These are phyloP conservation scores for Solanum paucissectum DNA, from an alignment of 257 asterid genomes.

Conservation along the genomic window DNA sequence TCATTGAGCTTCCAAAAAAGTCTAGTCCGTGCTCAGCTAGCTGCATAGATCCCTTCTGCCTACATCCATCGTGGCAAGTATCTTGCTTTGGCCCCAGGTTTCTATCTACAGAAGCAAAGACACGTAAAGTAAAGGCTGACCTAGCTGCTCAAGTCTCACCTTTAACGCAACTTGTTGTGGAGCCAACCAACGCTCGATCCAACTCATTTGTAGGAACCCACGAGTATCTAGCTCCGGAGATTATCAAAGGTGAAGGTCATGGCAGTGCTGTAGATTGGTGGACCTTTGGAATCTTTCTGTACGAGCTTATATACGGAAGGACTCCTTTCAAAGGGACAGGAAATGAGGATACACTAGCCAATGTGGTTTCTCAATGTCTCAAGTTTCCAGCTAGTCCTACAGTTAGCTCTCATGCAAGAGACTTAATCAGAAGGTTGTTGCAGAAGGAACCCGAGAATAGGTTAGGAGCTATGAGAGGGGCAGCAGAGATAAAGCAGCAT, in stretches of 20 bases:
- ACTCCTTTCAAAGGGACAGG: constrained; percentile 59
- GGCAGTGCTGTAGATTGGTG: constrained; percentile 80
- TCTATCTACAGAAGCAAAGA: constrained; percentile 12
- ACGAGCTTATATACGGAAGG: constrained; percentile 46
- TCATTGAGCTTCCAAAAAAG: constrained; percentile 12
- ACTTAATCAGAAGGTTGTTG: constrained; percentile 41
- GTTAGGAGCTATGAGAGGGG: constrained; percentile 56
- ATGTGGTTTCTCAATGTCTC: constrained; percentile 49
- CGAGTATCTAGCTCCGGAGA: constrained; percentile 71
- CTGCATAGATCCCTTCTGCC: constrained; percentile 10
- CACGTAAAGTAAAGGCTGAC: constrained; percentile 34
- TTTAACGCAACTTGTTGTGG: constrained; percentile 46
- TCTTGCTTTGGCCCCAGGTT: constrained; percentile 42
- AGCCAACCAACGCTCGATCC: constrained; percentile 56
- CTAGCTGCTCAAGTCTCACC: constrained; percentile 6
- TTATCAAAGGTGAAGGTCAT: constrained; percentile 68
- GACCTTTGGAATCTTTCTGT: constrained; percentile 58
- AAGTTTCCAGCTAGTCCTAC: constrained; percentile 54
- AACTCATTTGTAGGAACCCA: constrained; percentile 74
- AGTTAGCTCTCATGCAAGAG: constrained; percentile 39
- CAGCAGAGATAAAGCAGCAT: constrained; percentile 54
- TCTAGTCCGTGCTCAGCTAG: constrained; percentile 8
- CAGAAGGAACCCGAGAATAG: constrained; percentile 46
- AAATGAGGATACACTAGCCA: constrained; percentile 53
- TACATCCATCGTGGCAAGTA: constrained; percentile 46